Evolutionary conservation across 495 filamentous ascomycete species (phyloP).

Genomic region (Neurospora cerealis): DNA sequence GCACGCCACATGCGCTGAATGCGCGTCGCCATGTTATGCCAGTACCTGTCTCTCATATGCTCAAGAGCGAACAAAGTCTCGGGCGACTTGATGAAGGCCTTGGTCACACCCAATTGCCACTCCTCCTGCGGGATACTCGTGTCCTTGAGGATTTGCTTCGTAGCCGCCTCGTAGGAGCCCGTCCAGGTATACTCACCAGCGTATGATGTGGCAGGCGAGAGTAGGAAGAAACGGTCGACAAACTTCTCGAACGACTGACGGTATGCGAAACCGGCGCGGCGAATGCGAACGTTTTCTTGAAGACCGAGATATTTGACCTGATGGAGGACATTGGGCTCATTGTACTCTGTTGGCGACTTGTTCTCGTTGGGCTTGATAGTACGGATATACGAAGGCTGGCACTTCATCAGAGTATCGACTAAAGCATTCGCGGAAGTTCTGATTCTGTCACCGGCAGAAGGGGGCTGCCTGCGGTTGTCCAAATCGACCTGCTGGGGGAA

Average conservation of each 20-base stretch:
- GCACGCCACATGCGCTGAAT: conserved; percentile 98
- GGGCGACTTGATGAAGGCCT: conserved; percentile 97
- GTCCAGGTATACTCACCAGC: conserved; percentile 96
- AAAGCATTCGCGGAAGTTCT: conserved; percentile 92
- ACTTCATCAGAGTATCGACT: conserved; percentile 93
- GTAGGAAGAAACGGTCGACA: conserved; percentile 90
- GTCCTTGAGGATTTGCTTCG: conserved; percentile 92
- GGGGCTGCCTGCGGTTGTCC: conserved; percentile 88
- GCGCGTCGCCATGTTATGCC: conserved; percentile 98
- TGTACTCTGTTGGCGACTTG: conserved; percentile 89
- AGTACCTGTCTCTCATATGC: conserved; percentile 94
- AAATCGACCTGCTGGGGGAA: conserved; percentile 94
- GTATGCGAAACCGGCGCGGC: conserved; percentile 93
- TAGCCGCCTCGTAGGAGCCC: conserved; percentile 73
- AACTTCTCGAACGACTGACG: conserved; percentile 98
- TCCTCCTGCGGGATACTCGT: conserved; percentile 91
- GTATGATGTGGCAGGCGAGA: conserved; percentile 90
- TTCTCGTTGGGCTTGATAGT: conserved; percentile 99
- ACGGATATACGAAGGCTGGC: conserved; percentile 91
- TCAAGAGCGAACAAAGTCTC: conserved; percentile 96
- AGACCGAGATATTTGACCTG: conserved; percentile 99
- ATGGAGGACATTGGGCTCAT: conserved; percentile 82
- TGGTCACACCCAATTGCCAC: conserved; percentile 93
- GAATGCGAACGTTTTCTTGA: conserved; percentile 97
- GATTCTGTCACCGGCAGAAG: conserved; percentile 95